A percentile compares a stretch with the other conserved stretches of the same genome.
These are phyloP conservation scores for Zygoascus sp. DNA, from an alignment of 1,139 yeast species.

Conservation along the genomic window DNA sequence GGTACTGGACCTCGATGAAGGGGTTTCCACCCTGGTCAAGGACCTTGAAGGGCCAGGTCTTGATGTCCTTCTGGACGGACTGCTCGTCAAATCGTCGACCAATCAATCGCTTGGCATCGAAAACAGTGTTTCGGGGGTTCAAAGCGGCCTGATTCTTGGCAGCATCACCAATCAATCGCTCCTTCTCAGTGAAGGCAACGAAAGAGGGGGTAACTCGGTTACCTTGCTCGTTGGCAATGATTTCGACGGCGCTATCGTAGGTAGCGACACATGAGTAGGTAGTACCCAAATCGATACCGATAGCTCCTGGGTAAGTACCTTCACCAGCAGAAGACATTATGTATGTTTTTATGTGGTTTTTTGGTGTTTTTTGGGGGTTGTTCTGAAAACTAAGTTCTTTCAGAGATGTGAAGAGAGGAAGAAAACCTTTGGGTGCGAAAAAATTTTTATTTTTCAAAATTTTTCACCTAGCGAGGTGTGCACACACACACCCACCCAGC, in stretches of 20 bases:
- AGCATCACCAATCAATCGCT: slow-evolving; percentile 98
- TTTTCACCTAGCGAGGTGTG: not conserved
- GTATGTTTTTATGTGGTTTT: slow-evolving; percentile 10
- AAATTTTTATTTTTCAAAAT: slow-evolving; percentile 7
- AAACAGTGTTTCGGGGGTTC: slow-evolving; percentile 94
- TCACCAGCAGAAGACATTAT: slow-evolving; percentile 42
- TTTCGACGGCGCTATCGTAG: slow-evolving; percentile 75
- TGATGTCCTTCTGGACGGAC: slow-evolving; percentile 90
- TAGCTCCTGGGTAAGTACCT: slow-evolving; percentile 99
- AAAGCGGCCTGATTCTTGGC: slow-evolving; percentile 99
- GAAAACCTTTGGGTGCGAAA: slow-evolving; percentile 9
- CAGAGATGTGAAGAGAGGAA: slow-evolving; percentile 13
- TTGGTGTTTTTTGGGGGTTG: slow-evolving; percentile 7
- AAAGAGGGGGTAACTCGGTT: slow-evolving; percentile 98
- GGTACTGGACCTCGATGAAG: slow-evolving; percentile 86
- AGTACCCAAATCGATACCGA: slow-evolving; percentile 93
- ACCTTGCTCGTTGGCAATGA: slow-evolving; percentile 98
- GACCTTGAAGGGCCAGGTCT: slow-evolving; percentile 97
- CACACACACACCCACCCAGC: no score
- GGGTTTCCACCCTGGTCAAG: slow-evolving; percentile 84
- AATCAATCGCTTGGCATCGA: slow-evolving; percentile 96
- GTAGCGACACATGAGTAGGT: slow-evolving; percentile 89
- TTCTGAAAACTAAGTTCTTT: slow-evolving; percentile 12
- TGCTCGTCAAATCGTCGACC: slow-evolving; percentile 92
- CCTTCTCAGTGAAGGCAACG: slow-evolving; percentile 96